Base-by-base conservation (phyloP, 2,329 filamentous ascomycete genomes). In the Fulvia fulva region DNA sequence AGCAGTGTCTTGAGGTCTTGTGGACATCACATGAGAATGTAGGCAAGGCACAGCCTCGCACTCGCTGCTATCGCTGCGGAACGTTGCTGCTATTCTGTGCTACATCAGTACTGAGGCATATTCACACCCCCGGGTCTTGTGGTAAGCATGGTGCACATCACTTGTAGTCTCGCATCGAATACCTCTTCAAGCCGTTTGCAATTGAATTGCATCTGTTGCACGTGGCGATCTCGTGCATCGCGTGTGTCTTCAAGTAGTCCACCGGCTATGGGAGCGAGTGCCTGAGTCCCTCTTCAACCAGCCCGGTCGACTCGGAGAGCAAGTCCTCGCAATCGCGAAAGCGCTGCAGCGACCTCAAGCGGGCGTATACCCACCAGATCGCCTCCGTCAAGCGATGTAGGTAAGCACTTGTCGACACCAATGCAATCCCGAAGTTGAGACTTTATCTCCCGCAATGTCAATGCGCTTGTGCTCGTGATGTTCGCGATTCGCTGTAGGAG, bases 281-380 rank as follows among this genome's bases (percentile, higher is more conserved):
- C 37, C 1, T 23, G 22, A 25, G 12, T 12, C 22, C 21, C 9
- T 14, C 45, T 12, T 47, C 41, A 55, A 50, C 14, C 28, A 45
- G 26, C 53, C 21, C 14, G 46, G 37, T 59, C 60, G 25, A 63
- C 60, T 19, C 54, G 47, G 53, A 64, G 34, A 50, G 56, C 56
- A 44, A 64, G 45, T 5, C 68, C 68, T 22, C 69, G 63, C 28
- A 71, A 52, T 37, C 70, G 63, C 22, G 66, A 70, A 28, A 71
- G 50, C 7, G 68, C 70, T 46, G 68, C 69, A 41, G 64, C 68
- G 23, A 71, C 34, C 61, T 72, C 70, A 37, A 68, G 65, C 2
- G 54, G 61, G 28, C 70, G 66, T 30, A 69, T 62, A 43, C 65
- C 69, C 22, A 72, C 70, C 32, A 68, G 53, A 25, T 71, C 69